Conservation (phyloP, 1,284 basidiomycete species). For the Exobasidium rhododendri region DNA sequence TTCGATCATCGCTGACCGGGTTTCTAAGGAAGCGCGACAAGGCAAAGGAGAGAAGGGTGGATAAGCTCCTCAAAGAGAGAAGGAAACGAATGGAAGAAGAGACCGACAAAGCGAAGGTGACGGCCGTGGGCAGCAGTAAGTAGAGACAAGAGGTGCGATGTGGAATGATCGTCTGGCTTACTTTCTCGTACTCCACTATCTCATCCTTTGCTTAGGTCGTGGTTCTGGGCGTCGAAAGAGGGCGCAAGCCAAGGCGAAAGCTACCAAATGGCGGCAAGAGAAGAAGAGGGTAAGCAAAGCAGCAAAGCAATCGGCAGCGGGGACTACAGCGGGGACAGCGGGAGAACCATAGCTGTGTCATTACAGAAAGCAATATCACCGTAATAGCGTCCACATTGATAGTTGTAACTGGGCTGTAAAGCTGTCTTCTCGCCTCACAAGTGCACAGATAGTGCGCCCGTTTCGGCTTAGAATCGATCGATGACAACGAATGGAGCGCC, state of each 20-base stretch:
- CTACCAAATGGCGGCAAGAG: constrained; percentile 28
- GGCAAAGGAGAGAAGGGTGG: constrained; percentile 49
- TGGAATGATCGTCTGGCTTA: no score
- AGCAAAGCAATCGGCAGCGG: constrained; percentile 13
- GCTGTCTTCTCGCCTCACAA: no score
- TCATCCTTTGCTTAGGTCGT: constrained; percentile 19
- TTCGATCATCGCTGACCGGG: constrained; percentile 35
- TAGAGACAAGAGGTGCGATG: not conserved
- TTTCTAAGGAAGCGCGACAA: constrained; percentile 48
- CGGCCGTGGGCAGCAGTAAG: constrained; percentile 34
- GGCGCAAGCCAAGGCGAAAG: constrained; percentile 36
- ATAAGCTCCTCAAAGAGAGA: constrained; percentile 37
- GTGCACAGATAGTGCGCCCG: no score
- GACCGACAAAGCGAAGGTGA: constrained; percentile 35
- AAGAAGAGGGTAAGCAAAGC: constrained; percentile 27
- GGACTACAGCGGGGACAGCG: not conserved
- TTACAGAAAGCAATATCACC: no score
- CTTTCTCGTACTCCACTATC: not conserved
- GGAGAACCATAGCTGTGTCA: no score
- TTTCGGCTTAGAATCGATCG: no score
- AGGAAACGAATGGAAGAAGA: constrained; percentile 40
- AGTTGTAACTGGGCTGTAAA: no score
- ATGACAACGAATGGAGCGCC: no score
- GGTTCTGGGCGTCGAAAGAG: constrained; percentile 41
- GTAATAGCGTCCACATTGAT: no score